Evolutionary conservation across 1,139 yeast species (phyloP), one percentile per base, ranked within the genome.

Genomic region (Lodderomyces metapsilosis): DNA sequence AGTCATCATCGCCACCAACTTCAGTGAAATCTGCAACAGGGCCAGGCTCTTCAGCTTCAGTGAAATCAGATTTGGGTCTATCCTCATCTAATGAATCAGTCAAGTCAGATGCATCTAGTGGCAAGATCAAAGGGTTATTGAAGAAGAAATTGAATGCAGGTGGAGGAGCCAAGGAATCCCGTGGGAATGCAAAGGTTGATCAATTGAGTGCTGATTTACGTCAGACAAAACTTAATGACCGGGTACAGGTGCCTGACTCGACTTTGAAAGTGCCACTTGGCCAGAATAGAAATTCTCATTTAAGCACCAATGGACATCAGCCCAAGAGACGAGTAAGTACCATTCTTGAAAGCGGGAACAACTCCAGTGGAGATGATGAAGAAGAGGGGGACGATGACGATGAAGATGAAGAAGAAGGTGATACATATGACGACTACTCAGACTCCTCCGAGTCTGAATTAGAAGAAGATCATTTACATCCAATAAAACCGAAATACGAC

Each of bases 391-490:
- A n/a, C n/a, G n/a, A 58, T 17, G 54, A 51, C 4, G 52, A 52
- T 24, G 63, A 61, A 4, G 43, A 42, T 8, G 39, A 34, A 3
- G 45, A 37, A 10, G 55, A 53, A 9, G 61, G 55, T 8, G 60
- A 53, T 52, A 54, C n/a, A n/a, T n/a, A 43, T 35, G 24, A 57
- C 31, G 62, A 56, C 15, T 55, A 56, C 13, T 56, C 57, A 11
- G 61, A 56, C 15, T 59, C 57, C 30, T 54, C 54, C 11, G 61
- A 58, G 15, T 53, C 51, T 5, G 53, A 54, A 20, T 47, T n/a
- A 10, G 45, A 45, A n/a, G 51, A 51, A 22, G 39, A 48, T 25
- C 73, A 67, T 42, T 39, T 52, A 7, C 72, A 66, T 43, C 55
- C 57, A 9, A 45, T 63, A 10, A 60, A 61, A 36, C 45, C 49